Conservation (phyloP, 352 stramenopile species). For the Globisporangium nagaii region DNA sequence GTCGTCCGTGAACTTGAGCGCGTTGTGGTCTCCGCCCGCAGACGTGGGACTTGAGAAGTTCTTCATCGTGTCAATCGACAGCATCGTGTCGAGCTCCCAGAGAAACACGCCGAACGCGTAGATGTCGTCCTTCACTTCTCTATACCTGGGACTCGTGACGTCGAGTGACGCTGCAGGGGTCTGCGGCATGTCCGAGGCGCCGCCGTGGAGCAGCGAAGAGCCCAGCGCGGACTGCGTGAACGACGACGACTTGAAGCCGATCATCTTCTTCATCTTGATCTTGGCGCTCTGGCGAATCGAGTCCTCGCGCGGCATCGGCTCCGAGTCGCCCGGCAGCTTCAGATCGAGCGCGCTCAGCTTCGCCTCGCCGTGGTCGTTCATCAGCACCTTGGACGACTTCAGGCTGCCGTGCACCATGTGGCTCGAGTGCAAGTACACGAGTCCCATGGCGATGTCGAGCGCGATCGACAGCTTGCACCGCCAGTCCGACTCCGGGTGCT, state of each 20-base stretch:
- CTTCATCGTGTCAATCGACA: slow-evolving; percentile 49
- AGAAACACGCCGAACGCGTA: slow-evolving; percentile 71
- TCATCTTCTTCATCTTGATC: slow-evolving; percentile 24
- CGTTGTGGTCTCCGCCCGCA: slow-evolving; percentile 33
- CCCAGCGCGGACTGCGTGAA: slow-evolving; percentile 21
- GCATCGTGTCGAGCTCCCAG: slow-evolving; percentile 75
- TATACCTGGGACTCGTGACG: neutral
- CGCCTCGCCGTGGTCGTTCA: slow-evolving; percentile 70
- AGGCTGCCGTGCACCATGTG: slow-evolving; percentile 57
- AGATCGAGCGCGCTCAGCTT: slow-evolving; percentile 77
- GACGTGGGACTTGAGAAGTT: slow-evolving; percentile 22
- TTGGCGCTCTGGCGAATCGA: slow-evolving; percentile 44
- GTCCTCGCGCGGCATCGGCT: slow-evolving; percentile 17
- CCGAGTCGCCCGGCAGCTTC: slow-evolving; percentile 16
- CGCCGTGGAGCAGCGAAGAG: slow-evolving; percentile 10
- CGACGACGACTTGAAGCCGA: slow-evolving; percentile 22
- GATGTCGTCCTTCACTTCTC: slow-evolving; percentile 30
- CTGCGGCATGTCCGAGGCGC: neutral
- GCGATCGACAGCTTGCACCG: slow-evolving; percentile 74
- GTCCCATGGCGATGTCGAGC: slow-evolving; percentile 72
- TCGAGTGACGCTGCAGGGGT: neutral
- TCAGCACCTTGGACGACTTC: slow-evolving; percentile 54
- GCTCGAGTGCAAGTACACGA: slow-evolving; percentile 68
- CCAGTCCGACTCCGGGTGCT: slow-evolving; percentile 46
- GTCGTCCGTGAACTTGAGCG: slow-evolving; percentile 59